Evolutionary conservation across 345 rosid species (phyloP), one percentile per base, ranked within the genome.

Genomic region (Citrus hindsii): DNA sequence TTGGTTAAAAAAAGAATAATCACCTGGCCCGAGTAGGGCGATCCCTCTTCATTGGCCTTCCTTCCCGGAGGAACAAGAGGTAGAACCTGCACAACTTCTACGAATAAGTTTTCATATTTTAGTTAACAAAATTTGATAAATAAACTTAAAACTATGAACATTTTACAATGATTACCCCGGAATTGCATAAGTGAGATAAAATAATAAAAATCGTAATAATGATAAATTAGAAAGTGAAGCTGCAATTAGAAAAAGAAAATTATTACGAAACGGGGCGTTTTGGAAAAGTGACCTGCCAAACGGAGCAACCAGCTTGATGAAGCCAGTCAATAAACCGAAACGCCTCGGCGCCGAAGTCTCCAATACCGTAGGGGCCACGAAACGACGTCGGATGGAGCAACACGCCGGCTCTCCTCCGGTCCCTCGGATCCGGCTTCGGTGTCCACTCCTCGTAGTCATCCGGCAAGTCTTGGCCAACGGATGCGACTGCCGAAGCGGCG

Each of bases 1-100:
- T 61, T 61, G 7, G 27, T 24, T 38, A 18, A 13, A 40, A 28
- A 6, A 14, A 16, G 13, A 37, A 16, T 27, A 28, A 69, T 74
- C 68, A 95, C 99, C 99, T 92, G 90, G 40, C 99, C 98, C 30
- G 98, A 86, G 86, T 95, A 95, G 2, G 99, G 98, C 62, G 96
- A 95, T 59, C 99, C 97, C 63, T 79, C 90, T 68, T 84, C 92
- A 64, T 89, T 79, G 28, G 82, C 87, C 73, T 85, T 85, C 78
- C 90, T 87, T 48, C 85, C 97, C 9, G 98, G 96, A 33, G 99
- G 98, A 83, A 93, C 99, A 30, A 95, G 96, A 79, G 99, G 99
- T 79, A 95, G 94, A 75, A 95, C 99, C 98, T 95, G 86, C 82
- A 73, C 28, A 48, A 51, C 66, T 6, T 32, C 37, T 10, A 9